A percentile compares a stretch with the other conserved stretches of the same genome.
Evolutionary conservation across 306 rosid species (phyloP).

Genomic region (Albizia julibrissin): DNA sequence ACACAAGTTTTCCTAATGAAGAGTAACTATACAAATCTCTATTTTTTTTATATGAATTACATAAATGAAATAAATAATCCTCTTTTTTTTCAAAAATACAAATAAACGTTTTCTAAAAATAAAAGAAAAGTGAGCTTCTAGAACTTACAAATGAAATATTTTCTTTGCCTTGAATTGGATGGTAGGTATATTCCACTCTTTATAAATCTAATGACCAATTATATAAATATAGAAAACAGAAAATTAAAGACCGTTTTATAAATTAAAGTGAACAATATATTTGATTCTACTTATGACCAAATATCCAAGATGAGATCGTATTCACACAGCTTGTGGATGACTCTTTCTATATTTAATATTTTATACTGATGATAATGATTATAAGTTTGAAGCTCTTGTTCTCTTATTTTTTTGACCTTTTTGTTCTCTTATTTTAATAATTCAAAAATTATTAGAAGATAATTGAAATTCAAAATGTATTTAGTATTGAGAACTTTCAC

Average conservation of each 20-base stretch:
- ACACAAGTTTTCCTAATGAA: not conserved
- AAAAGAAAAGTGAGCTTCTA: not conserved
- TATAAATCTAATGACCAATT: not conserved
- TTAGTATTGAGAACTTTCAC: not conserved
- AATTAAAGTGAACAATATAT: not conserved
- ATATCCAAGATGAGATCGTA: not conserved
- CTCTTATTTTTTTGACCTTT: no score
- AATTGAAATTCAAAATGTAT: not conserved
- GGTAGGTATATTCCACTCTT: not conserved
- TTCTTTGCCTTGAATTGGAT: not conserved
- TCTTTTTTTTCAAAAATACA: not conserved
- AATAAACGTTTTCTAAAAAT: not conserved
- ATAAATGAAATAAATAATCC: no score
- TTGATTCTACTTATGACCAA: not conserved
- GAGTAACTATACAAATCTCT: not conserved
- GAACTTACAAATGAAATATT: not conserved
- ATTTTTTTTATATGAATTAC: not conserved
- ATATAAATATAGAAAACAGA: not conserved
- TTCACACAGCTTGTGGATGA: not conserved
- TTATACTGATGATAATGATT: not conserved
- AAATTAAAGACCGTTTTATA: not conserved
- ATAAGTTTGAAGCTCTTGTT: not conserved
- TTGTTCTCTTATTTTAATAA: not conserved
- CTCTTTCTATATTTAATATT: not conserved
- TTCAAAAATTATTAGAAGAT: not conserved